A percentile compares a stretch with the other conserved stretches of the same genome.
Conservation (phyloP, 2,329 filamentous ascomycete genomes). For the Penicillium frequentans region DNA sequence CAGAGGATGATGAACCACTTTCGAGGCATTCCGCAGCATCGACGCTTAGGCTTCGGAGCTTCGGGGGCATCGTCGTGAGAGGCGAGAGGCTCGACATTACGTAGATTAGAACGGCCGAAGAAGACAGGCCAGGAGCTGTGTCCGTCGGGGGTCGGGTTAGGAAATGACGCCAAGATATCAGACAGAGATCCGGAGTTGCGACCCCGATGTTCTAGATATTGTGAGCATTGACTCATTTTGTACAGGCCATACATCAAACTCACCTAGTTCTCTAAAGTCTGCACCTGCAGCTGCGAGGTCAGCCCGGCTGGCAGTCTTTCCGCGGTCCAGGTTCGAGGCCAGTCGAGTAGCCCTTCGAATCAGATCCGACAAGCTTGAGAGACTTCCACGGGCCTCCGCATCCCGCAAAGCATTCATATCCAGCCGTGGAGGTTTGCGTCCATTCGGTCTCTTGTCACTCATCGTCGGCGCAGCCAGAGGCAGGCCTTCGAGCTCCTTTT, state of each 20-base stretch:
- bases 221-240: background rate
- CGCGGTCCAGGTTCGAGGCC: conserved; percentile 83
- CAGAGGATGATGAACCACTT: conserved; percentile 72
- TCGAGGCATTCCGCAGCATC: conserved; percentile 79
- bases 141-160: conserved; percentile 54
- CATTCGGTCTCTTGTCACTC: conserved; percentile 41
- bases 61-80: conserved; percentile 23
- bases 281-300: conserved; percentile 43
- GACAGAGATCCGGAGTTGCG: conserved; percentile 57
- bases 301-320: conserved; percentile 63
- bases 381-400: conserved; percentile 79
- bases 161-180: conserved; percentile 66
- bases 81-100: conserved; percentile 29
- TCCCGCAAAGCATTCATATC: conserved; percentile 80
- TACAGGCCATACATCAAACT: conserved; percentile 3
- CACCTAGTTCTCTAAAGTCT: conserved; percentile 30
- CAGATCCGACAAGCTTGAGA: conserved; percentile 88
- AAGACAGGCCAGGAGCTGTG: conserved; percentile 41
- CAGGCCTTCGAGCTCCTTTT: conserved; percentile 27
- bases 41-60: conserved; percentile 46
- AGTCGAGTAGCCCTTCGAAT: conserved; percentile 85
- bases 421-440: conserved; percentile 64
- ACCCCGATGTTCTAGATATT: conserved; percentile 19
- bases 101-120: conserved; percentile 36
- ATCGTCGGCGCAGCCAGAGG: conserved; percentile 34